Conservation (phyloP, 2,329 filamentous ascomycete genomes). For the Byssochlamys sp. region DNA sequence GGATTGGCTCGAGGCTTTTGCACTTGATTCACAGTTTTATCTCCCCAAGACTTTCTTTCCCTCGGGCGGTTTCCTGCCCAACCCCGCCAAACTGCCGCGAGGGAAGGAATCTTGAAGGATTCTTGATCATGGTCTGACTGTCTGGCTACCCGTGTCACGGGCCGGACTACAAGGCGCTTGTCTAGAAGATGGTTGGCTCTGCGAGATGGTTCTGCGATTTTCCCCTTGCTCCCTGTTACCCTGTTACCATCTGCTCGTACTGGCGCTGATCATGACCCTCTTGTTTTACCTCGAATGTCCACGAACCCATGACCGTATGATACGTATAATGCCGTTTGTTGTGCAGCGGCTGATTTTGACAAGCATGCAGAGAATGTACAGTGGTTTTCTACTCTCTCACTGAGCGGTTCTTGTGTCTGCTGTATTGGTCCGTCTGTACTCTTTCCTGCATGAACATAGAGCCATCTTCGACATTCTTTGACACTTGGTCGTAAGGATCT, state of each 20-base stretch:
- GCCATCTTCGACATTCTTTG: background rate
- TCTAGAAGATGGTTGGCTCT: background rate
- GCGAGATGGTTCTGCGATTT: background rate
- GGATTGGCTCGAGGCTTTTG: constrained; percentile 21
- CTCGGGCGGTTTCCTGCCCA: background rate
- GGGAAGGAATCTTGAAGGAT: background rate
- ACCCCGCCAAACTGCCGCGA: background rate
- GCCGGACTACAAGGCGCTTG: background rate
- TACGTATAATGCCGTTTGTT: constrained; percentile 22
- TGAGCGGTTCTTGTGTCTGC: background rate
- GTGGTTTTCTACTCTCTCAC: constrained; percentile 6
- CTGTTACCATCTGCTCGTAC: background rate
- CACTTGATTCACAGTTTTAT: background rate
- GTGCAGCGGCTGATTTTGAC: constrained; percentile 2
- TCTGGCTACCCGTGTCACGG: background rate
- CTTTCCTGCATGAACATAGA: background rate
- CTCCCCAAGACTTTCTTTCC: background rate
- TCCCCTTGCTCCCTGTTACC: background rate
- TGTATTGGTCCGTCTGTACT: background rate
- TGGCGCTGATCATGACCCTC: constrained; percentile 3
- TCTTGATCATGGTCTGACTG: constrained; percentile 8
- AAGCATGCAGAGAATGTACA: constrained; percentile 12
- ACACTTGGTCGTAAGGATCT: no score
- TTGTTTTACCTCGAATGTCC: constrained; percentile 12
- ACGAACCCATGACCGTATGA: constrained; percentile 27